Conservation (phyloP, 2,329 filamentous ascomycete genomes). For the Septoria petroselini region DNA sequence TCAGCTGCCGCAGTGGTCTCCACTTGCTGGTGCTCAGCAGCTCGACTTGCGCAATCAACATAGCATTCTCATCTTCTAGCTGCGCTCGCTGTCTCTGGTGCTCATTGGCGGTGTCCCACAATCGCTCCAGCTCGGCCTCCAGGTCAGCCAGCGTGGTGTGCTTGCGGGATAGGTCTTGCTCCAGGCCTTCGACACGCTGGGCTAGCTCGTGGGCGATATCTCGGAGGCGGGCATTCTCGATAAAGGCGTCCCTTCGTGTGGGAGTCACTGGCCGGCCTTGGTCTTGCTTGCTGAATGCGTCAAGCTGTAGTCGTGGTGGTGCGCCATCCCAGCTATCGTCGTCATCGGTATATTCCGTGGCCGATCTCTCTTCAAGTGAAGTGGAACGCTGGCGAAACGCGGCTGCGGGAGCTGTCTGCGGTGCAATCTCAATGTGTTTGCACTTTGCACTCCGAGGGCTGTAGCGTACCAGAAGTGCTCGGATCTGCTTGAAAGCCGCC, state of each 20-base stretch:
- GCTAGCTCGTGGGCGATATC: constrained; percentile 3
- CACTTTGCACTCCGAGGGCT: not conserved
- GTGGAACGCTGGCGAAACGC: too few relatives aligned
- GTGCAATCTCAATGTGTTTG: not conserved
- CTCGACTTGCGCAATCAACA: not conserved
- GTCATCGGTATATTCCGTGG: constrained; percentile 2
- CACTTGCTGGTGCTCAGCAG: constrained; percentile 5
- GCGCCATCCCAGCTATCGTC: not conserved
- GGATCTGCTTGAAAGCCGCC: not conserved
- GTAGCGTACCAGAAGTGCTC: not conserved
- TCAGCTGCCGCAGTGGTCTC: constrained; percentile 7
- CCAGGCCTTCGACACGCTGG: not conserved
- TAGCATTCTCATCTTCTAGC: constrained; percentile 5
- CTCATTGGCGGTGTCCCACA: not conserved
- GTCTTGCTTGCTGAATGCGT: not conserved
- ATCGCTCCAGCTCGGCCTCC: not conserved
- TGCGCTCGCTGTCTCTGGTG: not conserved
- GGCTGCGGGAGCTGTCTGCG: too few relatives aligned
- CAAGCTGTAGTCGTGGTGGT: not conserved
- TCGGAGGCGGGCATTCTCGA: constrained; percentile 1
- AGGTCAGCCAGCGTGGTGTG: not conserved
- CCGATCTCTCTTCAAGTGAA: not conserved
- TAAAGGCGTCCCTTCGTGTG: not conserved
- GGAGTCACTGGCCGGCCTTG: not conserved
- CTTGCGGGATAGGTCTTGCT: constrained; percentile 6